These are phyloP conservation scores for Helichrysum umbraculigerum DNA, from an alignment of 129 eudicot species.

Conservation along the genomic window DNA sequence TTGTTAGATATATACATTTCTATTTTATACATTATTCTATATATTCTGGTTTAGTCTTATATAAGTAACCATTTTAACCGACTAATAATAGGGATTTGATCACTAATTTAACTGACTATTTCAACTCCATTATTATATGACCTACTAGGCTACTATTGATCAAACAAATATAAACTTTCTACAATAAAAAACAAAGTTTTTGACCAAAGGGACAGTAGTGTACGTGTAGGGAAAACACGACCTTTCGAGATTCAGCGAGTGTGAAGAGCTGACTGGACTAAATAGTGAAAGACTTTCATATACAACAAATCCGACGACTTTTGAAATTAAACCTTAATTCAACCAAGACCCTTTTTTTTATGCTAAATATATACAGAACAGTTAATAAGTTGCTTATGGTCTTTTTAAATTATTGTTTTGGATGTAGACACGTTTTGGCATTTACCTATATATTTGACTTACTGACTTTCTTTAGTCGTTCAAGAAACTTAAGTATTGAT, in stretches of 20 bases:
- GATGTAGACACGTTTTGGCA: slow-evolving; percentile 4
- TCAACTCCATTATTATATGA: too few relatives aligned
- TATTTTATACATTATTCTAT: too few relatives aligned
- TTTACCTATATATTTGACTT: not conserved
- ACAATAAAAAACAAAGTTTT: not conserved
- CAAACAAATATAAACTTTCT: not conserved
- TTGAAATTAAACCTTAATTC: not conserved
- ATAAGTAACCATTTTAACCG: too few relatives aligned
- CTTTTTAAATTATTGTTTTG: not conserved
- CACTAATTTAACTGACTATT: too few relatives aligned
- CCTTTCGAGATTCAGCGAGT: not conserved
- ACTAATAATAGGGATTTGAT: too few relatives aligned
- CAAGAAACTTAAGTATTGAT: slow-evolving; percentile 1
- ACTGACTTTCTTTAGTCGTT: not conserved
- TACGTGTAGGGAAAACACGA: not conserved
- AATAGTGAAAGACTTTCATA: slow-evolving; percentile 4
- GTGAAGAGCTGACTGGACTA: slow-evolving; percentile 4
- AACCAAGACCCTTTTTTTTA: not conserved
- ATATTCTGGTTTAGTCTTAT: too few relatives aligned
- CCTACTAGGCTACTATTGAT: not conserved
- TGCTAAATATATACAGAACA: not conserved
- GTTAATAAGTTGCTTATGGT: not conserved
- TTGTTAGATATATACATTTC: too few relatives aligned
- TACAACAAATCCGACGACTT: not conserved
- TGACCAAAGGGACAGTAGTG: not conserved